Percentiles rank a stretch among this genome's conserved stretches.
phyloP scores from a whole-genome alignment of 441 rosid genomes.

The Pelargonium cotyledonis region DNA sequence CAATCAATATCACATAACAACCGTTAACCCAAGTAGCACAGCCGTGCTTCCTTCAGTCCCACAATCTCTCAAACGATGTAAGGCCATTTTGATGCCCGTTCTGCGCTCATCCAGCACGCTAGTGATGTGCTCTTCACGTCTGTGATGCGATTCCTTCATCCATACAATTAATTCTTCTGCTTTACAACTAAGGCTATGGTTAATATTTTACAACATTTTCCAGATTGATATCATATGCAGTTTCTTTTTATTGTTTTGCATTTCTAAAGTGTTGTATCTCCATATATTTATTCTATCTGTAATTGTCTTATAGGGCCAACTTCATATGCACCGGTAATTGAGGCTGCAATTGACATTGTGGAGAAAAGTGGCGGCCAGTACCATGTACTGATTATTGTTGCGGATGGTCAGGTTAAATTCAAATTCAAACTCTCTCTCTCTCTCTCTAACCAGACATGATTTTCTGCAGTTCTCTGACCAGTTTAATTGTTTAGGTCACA shows the following conservation, averaged over 20 bases:
- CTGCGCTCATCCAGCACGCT: no score
- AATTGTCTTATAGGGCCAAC: constrained; percentile 58
- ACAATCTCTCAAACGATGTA: no score
- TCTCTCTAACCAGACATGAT: neutral
- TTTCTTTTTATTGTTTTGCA: neutral
- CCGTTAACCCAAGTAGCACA: no score
- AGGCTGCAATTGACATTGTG: constrained; percentile 67
- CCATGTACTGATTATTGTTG: constrained; percentile 71
- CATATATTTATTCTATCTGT: constrained; percentile 7
- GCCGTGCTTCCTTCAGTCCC: no score
- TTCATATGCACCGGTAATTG: constrained; percentile 70
- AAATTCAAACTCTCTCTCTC: neutral
- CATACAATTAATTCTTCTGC: no score
- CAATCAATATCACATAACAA: no score
- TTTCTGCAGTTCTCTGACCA: neutral
- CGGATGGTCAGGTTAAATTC: constrained; percentile 74
- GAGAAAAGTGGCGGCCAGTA: constrained; percentile 68
- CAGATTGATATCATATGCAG: neutral
- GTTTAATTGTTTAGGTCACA: constrained; percentile 50
- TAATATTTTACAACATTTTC: no score
- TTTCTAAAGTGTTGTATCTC: neutral
- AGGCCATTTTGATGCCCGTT: no score
- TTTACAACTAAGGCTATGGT: no score
- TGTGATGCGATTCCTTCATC: no score
- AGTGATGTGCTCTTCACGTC: no score